Evolutionary conservation across 768 basidiomycete genomes (phyloP), one percentile per base, ranked within the genome.

Genomic region (Cantharellus anzutake): DNA sequence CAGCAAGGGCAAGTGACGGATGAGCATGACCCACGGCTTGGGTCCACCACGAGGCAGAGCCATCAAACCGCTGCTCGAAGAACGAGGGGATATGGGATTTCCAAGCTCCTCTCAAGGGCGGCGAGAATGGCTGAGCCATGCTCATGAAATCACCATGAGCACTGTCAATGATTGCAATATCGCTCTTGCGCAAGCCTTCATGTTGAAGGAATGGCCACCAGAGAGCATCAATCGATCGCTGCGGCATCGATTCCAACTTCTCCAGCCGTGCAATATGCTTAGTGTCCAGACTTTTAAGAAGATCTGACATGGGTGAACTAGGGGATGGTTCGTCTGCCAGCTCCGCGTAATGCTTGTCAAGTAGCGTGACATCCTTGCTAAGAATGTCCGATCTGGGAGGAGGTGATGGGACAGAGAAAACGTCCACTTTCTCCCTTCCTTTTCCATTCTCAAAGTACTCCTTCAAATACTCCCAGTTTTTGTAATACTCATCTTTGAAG

Each of bases 201-300:
- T 98, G 94, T 67, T 98, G 94, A 1, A 91, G 89, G 67, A 98
- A 98, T 0, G 94, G 94, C 90, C 92, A 98, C 94, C 94, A 98
- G 51, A 96, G 75, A 2, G 76, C 75, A 58, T 90, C 76, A 51
- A 86, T 72, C 0, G 91, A 83, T 42, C 92, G 78, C 5, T 73
- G 72, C 2, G 89, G 80, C 81, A 94, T 89, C 0, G 83, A 77
- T 56, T 81, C 77, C 4, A 98, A 78, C 50, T 85, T 80, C 5
- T 75, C 67, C n/a, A 96, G 69, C 3, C 94, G 77, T n/a, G 68
- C 65, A 0, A 67, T 62, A 69, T 97, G 93, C 41, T 76, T 72
- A 4, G 67, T 61, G 64, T 89, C 81, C 35, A 97, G 71, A 64
- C 80, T 75, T 3, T 73, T 69, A 2, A 88, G 69, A 2, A 81